Evolutionary conservation across 2,329 filamentous ascomycete genomes (phyloP).

Genomic region (Grosmannia huntii): DNA sequence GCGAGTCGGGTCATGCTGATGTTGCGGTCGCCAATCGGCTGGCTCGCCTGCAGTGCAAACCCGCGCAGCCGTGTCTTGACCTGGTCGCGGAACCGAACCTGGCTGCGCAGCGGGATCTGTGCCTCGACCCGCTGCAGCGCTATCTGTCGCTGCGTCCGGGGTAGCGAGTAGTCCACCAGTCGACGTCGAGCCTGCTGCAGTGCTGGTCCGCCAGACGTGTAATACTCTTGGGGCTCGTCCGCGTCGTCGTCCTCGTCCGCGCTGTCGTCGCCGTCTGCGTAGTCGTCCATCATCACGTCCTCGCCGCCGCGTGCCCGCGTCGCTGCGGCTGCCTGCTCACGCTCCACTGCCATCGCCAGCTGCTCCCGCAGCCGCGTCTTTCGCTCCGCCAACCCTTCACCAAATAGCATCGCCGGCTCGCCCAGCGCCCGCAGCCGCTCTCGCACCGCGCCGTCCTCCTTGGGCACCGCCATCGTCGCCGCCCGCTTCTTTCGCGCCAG

Average conservation of each 20-base stretch:
- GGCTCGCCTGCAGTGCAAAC: conserved; percentile 87
- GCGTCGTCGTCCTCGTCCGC: conserved; percentile 46
- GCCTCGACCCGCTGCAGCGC: conserved; percentile 70
- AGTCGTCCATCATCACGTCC: conserved; percentile 30
- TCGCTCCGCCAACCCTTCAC: conserved; percentile 74
- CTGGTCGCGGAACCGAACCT: conserved; percentile 82
- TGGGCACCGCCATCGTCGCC: conserved; percentile 77
- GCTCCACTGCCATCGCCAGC: conserved; percentile 27
- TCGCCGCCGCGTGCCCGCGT: not conserved
- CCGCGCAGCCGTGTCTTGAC: conserved; percentile 71
- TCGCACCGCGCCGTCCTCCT: conserved; percentile 80
- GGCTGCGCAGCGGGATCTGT: conserved; percentile 71
- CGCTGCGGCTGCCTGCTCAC: not conserved
- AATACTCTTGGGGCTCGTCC: conserved; percentile 87
- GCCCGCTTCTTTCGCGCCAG: conserved; percentile 86
- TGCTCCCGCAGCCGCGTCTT: conserved; percentile 77
- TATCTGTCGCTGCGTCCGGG: conserved; percentile 64
- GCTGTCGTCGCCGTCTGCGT: conserved; percentile 21
- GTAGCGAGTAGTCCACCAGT: conserved; percentile 74
- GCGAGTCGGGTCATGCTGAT: conserved; percentile 87
- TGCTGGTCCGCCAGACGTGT: conserved; percentile 66
- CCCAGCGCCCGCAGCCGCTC: conserved; percentile 69
- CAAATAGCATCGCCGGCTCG: conserved; percentile 91
- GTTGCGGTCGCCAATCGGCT: conserved; percentile 81
- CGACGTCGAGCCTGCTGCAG: conserved; percentile 64